phyloP scores from a whole-genome alignment of 176 grass and related monocot genomes.

The Carex scoparia region DNA sequence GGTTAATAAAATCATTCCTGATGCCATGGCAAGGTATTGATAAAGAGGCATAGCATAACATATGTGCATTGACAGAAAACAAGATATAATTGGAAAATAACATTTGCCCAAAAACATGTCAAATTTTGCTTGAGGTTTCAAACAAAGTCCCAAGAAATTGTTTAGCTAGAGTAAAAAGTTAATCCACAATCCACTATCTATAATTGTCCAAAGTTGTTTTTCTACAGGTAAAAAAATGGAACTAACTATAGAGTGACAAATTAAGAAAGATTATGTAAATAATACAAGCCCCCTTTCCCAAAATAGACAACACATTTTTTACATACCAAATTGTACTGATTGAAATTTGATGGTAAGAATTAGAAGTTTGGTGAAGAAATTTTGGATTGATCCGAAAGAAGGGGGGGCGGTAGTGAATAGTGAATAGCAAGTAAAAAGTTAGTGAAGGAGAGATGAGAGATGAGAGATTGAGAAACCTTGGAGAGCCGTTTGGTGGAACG shows the following conservation, averaged over 20 bases:
- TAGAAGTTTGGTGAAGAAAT: no score
- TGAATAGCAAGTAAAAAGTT: not conserved
- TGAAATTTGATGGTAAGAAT: no score
- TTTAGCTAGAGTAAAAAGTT: not conserved
- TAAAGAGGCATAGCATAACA: not conserved
- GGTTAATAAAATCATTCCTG: not conserved
- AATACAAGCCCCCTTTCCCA: not conserved
- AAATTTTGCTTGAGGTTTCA: not conserved
- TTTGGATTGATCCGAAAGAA: not conserved
- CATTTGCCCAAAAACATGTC: not conserved
- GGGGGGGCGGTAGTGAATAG: not conserved
- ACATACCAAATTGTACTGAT: no score
- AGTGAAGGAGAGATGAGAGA: not conserved
- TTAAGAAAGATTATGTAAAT: not conserved
- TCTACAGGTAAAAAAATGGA: not conserved
- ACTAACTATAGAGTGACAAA: not conserved
- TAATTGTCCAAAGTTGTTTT: not conserved
- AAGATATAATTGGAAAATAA: not conserved
- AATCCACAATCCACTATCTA: not conserved
- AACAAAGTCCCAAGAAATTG: not conserved
- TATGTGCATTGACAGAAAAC: not conserved
- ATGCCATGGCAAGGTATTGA: slow-evolving; percentile 13
- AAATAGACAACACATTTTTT: slow-evolving; percentile 11
- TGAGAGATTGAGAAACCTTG: slow-evolving; percentile 39
- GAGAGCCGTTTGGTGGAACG: slow-evolving; percentile 66